These are phyloP conservation scores for Helichrysum umbraculigerum DNA, from an alignment of 129 eudicot species.

Conservation along the genomic window DNA sequence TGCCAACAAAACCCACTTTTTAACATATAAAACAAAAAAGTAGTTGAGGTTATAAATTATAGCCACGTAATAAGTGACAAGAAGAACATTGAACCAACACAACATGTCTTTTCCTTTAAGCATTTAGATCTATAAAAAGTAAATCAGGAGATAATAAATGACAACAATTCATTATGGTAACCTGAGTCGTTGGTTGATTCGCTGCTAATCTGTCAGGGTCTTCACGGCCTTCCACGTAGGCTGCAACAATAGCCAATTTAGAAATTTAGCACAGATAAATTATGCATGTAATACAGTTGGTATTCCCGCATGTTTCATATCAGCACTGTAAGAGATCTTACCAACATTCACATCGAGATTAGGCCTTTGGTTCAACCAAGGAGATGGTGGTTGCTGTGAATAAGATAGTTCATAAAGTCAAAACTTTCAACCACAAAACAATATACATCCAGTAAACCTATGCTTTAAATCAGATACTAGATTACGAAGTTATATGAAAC, in stretches of 20 bases:
- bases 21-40: constrained; percentile 18
- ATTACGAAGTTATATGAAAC: not conserved
- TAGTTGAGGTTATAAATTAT: constrained; percentile 20
- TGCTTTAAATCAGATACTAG: not conserved
- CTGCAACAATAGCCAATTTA: constrained; percentile 39
- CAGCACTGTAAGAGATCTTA: constrained; percentile 38
- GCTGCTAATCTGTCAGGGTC: constrained; percentile 75
- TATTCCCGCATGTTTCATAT: constrained; percentile 17
- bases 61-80: constrained; percentile 13
- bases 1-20: not conserved
- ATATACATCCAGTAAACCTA: not conserved
- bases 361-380: constrained; percentile 89
- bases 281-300: constrained; percentile 3
- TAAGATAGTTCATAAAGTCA: constrained; percentile 18
- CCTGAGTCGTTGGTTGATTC: constrained; percentile 85
- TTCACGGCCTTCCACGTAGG: constrained; percentile 88
- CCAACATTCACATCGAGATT: constrained; percentile 95
- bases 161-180: constrained; percentile 24
- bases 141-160: constrained; percentile 3
- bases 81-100: not conserved
- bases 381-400: constrained; percentile 86
- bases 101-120: constrained; percentile 19
- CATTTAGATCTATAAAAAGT: constrained; percentile 15
- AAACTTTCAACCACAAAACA: constrained; percentile 23
- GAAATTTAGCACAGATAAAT: not conserved